A percentile compares a stretch with the other conserved stretches of the same genome.
Conservation (phyloP, 345 rosid species). For the Aquilaria sinensis region DNA sequence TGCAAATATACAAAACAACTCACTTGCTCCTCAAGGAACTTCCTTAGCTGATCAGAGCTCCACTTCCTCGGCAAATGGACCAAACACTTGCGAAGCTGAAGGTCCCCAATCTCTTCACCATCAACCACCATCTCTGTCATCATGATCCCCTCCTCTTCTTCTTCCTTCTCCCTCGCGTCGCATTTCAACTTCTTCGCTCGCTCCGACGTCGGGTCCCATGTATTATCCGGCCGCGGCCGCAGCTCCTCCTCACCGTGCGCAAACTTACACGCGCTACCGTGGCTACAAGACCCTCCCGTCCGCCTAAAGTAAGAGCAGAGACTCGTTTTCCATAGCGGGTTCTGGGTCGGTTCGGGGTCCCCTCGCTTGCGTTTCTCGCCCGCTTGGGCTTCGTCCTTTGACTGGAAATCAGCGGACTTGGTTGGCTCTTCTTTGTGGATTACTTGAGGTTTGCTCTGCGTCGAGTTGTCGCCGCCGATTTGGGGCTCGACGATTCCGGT, state of each 20-base stretch:
- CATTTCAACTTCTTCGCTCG: constrained; percentile 54
- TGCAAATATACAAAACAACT: constrained; percentile 2
- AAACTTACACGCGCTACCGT: constrained; percentile 65
- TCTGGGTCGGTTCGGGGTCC: constrained; percentile 19
- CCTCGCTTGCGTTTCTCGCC: constrained; percentile 71
- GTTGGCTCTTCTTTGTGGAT: background rate
- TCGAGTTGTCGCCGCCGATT: constrained; percentile 18
- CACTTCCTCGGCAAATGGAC: constrained; percentile 74
- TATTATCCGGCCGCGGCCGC: constrained; percentile 56
- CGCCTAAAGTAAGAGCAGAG: constrained; percentile 88
- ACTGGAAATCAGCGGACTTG: constrained; percentile 19
- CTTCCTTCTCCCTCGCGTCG: constrained; percentile 24
- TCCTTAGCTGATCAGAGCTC: constrained; percentile 51
- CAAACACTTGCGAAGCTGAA: constrained; percentile 62
- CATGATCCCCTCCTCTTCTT: constrained; percentile 33
- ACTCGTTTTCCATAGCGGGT: constrained; percentile 62
- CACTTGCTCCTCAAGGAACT: constrained; percentile 61
- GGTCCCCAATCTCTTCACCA: constrained; percentile 32
- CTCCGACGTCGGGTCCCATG: constrained; percentile 98
- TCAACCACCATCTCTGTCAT: constrained; percentile 38
- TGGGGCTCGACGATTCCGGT: constrained; percentile 22
- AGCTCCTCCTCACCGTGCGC: constrained; percentile 94
- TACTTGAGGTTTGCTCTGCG: background rate
- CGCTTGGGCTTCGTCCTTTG: constrained; percentile 16
- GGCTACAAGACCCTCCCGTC: constrained; percentile 48